A percentile compares a stretch with the other conserved stretches of the same genome.
Conservation (phyloP, 2,329 filamentous ascomycete species). For the Scorias spongiosa region DNA sequence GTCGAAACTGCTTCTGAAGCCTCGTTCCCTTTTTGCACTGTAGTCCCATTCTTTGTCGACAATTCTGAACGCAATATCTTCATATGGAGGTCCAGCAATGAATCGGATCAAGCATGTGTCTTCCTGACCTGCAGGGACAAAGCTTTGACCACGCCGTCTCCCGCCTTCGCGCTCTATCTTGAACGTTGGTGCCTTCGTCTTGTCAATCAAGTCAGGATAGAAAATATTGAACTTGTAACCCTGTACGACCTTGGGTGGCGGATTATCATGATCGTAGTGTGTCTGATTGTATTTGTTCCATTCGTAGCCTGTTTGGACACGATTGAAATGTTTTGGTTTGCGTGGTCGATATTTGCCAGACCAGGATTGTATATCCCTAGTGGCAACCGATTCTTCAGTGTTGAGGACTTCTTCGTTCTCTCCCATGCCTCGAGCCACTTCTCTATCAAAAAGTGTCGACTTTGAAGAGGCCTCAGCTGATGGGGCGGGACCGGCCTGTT, state of each 20-base stretch:
- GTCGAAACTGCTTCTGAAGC: slow-evolving; percentile 93
- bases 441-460: slow-evolving; percentile 44
- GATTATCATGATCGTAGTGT: slow-evolving; percentile 97
- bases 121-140: slow-evolving; percentile 84
- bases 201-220: slow-evolving; percentile 93
- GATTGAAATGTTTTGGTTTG: slow-evolving; percentile 94
- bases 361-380: slow-evolving; percentile 56
- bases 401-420: slow-evolving; percentile 95
- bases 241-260: slow-evolving; percentile 93
- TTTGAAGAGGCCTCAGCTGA: slow-evolving; percentile 1
- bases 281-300: slow-evolving; percentile 99
- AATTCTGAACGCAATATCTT: slow-evolving; percentile 92
- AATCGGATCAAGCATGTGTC: slow-evolving; percentile 96
- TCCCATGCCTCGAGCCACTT: slow-evolving; percentile 76
- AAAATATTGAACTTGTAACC: slow-evolving; percentile 99
- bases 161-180: slow-evolving; percentile 90
- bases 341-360: slow-evolving; percentile 71
- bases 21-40: slow-evolving; percentile 83
- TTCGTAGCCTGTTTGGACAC: slow-evolving; percentile 97
- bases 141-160: slow-evolving; percentile 75
- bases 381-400: slow-evolving; percentile 65
- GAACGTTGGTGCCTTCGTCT: slow-evolving; percentile 85
- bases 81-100: slow-evolving; percentile 86
- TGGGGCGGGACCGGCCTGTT: slow-evolving; percentile 5
- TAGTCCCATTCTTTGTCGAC: slow-evolving; percentile 99